Evolutionary conservation across 208 protist species (phyloP).

Genomic region (Vickermania ingenoplastis): DNA sequence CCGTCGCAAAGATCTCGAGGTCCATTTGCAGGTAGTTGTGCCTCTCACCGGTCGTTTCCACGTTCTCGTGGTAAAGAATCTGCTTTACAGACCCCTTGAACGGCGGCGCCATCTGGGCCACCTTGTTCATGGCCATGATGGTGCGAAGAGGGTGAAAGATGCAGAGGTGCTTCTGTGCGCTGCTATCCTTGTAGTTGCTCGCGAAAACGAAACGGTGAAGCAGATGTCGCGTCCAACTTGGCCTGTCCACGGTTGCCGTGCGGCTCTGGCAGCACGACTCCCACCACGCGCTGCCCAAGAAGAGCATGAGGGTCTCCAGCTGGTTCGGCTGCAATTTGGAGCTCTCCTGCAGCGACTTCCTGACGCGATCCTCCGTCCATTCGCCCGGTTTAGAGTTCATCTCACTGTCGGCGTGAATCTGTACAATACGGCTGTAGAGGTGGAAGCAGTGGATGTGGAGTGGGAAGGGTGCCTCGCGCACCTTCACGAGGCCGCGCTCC

Average conservation of each 20-base stretch:
- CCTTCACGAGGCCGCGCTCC: neutral
- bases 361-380: neutral
- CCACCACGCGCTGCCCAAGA: neutral
- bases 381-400: neutral
- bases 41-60: neutral
- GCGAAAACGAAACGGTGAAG: neutral
- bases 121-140: neutral
- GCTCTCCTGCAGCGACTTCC: neutral
- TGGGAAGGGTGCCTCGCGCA: neutral
- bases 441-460: neutral
- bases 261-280: neutral
- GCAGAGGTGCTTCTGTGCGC: neutral
- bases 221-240: neutral
- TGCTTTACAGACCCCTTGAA: neutral
- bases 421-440: neutral
- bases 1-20: neutral
- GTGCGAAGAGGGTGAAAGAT: neutral
- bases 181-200: neutral
- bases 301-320: neutral
- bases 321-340: neutral
- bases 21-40: neutral
- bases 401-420: neutral
- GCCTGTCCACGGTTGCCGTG: neutral
- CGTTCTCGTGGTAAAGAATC: neutral
- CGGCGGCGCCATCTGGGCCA: neutral